Evolutionary conservation across 2,329 filamentous ascomycete species (phyloP).

Genomic region (Hymenoscyphus salicellus): DNA sequence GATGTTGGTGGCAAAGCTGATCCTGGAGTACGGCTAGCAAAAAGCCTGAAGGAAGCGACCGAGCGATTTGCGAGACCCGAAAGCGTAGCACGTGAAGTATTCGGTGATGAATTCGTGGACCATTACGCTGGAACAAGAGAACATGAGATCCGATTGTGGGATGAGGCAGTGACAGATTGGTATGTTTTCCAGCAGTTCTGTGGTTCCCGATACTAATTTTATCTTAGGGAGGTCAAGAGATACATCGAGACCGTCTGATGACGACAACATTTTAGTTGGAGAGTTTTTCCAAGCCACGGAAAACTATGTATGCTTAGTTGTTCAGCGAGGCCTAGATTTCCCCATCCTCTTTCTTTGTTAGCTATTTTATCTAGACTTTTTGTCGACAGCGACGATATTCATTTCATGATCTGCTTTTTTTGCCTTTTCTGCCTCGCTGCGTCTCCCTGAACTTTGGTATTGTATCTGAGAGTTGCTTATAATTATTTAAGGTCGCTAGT

Average conservation of each 20-base stretch:
- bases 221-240: constrained; percentile 66
- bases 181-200: constrained; percentile 46
- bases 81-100: constrained; percentile 88
- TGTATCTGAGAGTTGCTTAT: too few species aligned
- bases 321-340: neutral
- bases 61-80: constrained; percentile 70
- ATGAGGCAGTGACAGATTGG: constrained; percentile 97
- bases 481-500: too few species aligned
- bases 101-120: constrained; percentile 93
- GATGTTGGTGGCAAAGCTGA: constrained; percentile 72
- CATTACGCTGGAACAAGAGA: constrained; percentile 90
- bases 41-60: constrained; percentile 80
- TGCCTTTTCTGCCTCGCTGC: too few species aligned
- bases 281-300: neutral
- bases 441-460: too few species aligned
- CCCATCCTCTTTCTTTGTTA: too few species aligned
- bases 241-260: constrained; percentile 66
- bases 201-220: constrained; percentile 17
- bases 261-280: neutral
- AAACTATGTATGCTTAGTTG: neutral
- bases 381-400: neutral
- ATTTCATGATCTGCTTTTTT: too few species aligned
- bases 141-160: constrained; percentile 87
- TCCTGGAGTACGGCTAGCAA: constrained; percentile 74
- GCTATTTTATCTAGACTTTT: neutral